Percentiles rank a stretch among this genome's conserved stretches.
phyloP scores from a whole-genome alignment of 768 basidiomycete species.

The Boletus eberwhitei region DNA sequence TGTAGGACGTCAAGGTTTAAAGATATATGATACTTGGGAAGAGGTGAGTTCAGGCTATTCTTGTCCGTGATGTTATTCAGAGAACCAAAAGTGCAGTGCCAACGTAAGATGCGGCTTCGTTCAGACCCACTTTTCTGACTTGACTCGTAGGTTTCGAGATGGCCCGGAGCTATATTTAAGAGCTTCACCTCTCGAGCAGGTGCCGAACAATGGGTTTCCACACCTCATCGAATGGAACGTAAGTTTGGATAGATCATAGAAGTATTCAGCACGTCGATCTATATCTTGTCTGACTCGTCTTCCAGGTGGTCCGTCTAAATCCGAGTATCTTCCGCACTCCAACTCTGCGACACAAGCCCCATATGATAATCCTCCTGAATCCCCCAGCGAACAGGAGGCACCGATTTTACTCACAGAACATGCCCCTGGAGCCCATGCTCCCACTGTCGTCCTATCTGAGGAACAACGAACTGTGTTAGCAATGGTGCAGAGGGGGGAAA shows the following conservation, averaged over 20 bases:
- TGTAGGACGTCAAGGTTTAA: slow-evolving; percentile 53
- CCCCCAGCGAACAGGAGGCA: not conserved
- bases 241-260: slow-evolving; percentile 13
- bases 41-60: slow-evolving; percentile 40
- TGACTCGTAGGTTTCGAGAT: slow-evolving; percentile 47
- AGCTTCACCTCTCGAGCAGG: slow-evolving; percentile 43
- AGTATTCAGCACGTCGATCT: not conserved
- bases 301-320: slow-evolving; percentile 3
- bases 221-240: slow-evolving; percentile 12
- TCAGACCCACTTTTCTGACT: not conserved
- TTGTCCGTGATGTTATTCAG: not conserved
- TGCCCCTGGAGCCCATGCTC: not conserved
- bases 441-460: slow-evolving; percentile 40
- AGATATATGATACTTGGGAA: slow-evolving; percentile 57
- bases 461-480: slow-evolving; percentile 51
- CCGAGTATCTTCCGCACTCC: not conserved
- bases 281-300: not conserved
- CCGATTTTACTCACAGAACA: not conserved
- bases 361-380: not conserved
- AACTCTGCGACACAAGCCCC: not conserved
- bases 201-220: slow-evolving; percentile 51
- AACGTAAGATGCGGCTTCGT: slow-evolving; percentile 33
- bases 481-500: slow-evolving; percentile 56
- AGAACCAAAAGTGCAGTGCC: slow-evolving; percentile 39
- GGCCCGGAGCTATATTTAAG: slow-evolving; percentile 49